Conservation (phyloP, 257 asterid genomes). For the Euphrasia confusa region DNA sequence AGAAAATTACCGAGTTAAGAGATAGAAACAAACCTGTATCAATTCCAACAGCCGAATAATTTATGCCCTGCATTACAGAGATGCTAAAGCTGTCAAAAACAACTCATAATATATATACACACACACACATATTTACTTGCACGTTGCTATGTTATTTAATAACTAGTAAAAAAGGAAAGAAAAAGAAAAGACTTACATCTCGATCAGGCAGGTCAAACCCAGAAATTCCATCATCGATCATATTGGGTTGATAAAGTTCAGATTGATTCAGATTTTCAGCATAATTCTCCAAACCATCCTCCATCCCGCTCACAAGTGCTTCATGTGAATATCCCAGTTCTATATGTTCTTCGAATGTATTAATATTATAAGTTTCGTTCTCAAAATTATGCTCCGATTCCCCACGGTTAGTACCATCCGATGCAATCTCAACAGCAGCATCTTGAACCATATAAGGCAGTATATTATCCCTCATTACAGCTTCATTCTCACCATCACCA, state of each 20-base stretch:
- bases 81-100: constrained; percentile 14
- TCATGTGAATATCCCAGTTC: constrained; percentile 29
- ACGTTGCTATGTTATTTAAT: neutral
- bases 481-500: constrained; percentile 34
- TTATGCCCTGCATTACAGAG: constrained; percentile 49
- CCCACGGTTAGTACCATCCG: constrained; percentile 24
- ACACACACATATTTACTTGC: too few species aligned
- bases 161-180: neutral
- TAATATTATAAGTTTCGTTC: constrained; percentile 25
- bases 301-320: constrained; percentile 27
- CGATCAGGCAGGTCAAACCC: constrained; percentile 37
- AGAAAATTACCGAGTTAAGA: neutral
- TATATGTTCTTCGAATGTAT: constrained; percentile 28
- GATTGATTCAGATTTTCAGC: constrained; percentile 33
- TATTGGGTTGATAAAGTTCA: constrained; percentile 36
- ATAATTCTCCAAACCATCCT: constrained; percentile 32
- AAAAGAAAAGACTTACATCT: constrained; percentile 47
- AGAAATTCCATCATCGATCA: constrained; percentile 40
- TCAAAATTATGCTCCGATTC: constrained; percentile 30
- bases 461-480: constrained; percentile 25
- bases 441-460: constrained; percentile 28
- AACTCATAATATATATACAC: neutral
- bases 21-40: constrained; percentile 63
- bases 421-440: constrained; percentile 34
- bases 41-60: constrained; percentile 43